These are phyloP conservation scores for Galerina marginata DNA, from an alignment of 768 basidiomycete species.

Conservation along the genomic window DNA sequence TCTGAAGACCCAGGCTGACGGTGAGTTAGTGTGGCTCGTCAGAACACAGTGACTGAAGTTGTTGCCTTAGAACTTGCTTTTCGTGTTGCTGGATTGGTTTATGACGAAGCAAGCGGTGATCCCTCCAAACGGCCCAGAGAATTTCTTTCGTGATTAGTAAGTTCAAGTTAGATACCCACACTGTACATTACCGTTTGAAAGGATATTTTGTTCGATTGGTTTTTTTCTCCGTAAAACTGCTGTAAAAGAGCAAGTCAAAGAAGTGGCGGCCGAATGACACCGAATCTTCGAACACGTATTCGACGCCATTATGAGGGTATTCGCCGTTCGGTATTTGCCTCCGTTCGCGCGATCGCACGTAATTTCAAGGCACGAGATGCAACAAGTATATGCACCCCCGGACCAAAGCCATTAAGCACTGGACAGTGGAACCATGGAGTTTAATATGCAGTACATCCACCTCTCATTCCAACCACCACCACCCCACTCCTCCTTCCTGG, in stretches of 20 bases:
- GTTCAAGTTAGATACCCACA: constrained; percentile 1
- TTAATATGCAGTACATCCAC: not conserved
- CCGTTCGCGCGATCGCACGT: constrained; percentile 43
- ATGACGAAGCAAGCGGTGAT: constrained; percentile 84
- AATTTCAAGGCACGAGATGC: constrained; percentile 25
- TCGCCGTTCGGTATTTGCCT: constrained; percentile 11
- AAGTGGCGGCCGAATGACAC: constrained; percentile 2
- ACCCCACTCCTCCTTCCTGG: constrained; percentile 8
- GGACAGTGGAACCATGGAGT: too few species aligned
- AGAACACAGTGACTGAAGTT: constrained; percentile 1
- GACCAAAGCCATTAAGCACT: too few species aligned
- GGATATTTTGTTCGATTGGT: not conserved
- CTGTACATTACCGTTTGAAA: constrained; percentile 6
- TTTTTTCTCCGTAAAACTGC: not conserved
- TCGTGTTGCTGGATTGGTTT: constrained; percentile 84
- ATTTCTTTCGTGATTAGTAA: constrained; percentile 54
- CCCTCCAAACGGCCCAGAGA: constrained; percentile 77
- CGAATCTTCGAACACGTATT: not conserved
- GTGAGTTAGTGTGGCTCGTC: constrained; percentile 50
- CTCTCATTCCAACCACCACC: constrained; percentile 6
- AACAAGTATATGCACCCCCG: not conserved
- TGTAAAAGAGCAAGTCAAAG: not conserved
- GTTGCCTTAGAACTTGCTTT: constrained; percentile 73
- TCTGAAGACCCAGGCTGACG: constrained; percentile 75
- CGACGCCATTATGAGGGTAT: too few species aligned